Evolutionary conservation across 768 basidiomycete species (phyloP).

Genomic region (Naganishia kalamii): DNA sequence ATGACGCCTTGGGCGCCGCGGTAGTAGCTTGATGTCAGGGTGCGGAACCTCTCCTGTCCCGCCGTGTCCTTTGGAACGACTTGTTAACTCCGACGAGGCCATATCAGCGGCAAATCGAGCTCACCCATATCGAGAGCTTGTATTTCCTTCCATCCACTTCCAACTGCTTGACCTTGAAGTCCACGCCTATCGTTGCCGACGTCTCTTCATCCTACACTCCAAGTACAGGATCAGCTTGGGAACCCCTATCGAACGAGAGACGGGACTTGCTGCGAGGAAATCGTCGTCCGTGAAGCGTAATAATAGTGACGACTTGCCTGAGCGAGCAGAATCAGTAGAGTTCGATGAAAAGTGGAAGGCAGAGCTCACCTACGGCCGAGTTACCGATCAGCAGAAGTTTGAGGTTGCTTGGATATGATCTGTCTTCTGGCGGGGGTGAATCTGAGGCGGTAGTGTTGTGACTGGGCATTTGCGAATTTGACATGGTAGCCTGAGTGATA

Average conservation of each 20-base stretch:
- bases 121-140: slow-evolving; percentile 94
- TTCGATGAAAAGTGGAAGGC: not conserved
- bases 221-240: not conserved
- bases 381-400: slow-evolving; percentile 47
- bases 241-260: slow-evolving; percentile 45
- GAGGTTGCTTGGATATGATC: slow-evolving; percentile 28
- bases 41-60: slow-evolving; percentile 93
- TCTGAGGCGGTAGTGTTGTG: too few species aligned
- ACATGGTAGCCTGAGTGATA: too few species aligned
- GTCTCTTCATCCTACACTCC: slow-evolving; percentile 55
- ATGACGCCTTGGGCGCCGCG: slow-evolving; percentile 56
- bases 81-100: not conserved
- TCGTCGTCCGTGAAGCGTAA: slow-evolving; percentile 95
- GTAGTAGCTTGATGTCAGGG: slow-evolving; percentile 92
- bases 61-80: slow-evolving; percentile 70
- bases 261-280: slow-evolving; percentile 59
- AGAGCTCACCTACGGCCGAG: slow-evolving; percentile 67
- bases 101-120: slow-evolving; percentile 38
- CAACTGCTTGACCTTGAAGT: slow-evolving; percentile 48
- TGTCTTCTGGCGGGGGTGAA: too few species aligned
- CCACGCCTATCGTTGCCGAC: slow-evolving; percentile 48
- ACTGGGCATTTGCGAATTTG: too few species aligned
- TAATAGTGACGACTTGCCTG: slow-evolving; percentile 59
- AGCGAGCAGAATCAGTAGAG: not conserved
- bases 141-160: slow-evolving; percentile 43